Base-by-base conservation (phyloP, 208 protist genomes). In the Acanthamoeba castellanii region DNA sequence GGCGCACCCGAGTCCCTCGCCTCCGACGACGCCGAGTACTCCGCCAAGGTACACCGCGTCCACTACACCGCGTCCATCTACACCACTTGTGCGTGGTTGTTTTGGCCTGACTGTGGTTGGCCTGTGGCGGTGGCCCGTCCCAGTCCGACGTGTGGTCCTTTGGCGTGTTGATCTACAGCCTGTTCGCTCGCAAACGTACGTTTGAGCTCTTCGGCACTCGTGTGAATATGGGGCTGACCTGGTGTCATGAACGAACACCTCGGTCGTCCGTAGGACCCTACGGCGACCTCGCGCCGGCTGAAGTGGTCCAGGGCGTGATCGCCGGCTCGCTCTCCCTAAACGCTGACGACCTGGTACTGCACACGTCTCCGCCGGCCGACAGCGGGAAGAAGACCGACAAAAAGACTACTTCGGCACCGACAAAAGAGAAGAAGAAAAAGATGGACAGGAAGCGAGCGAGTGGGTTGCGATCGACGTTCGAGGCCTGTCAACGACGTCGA, bases 81-180 rank as follows among this genome's bases (percentile, higher is more conserved):
- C 52, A 13, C 11, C 27, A 18, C 5, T 1, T 22, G 16, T 20
- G 52, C 13, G 52, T 34, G 66, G 52, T 47, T 37, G 37, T 47
- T 47, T 2, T 11, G 2, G 42, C 2, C 42, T 47, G 5, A 47
- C 42, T 4, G 37, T 42, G 4, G 42, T 47, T 47, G 6, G 42
- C 6, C 42, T 0, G 42, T 47, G 42, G 42, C 5, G 42, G 42
- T 8, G 42, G 52, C 52, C 52, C 18, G 11, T 11, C 14, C 76
- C 85, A 91, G 85, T 52, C 55, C 30, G 85, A 91, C 47, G 85
- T 91, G 27, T 91, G 85, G 85, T 91, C 85, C 4, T 70, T 91
- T 18, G 85, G 85, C 20, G 85, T 91, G 55, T n/a, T 91, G 57
- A 91, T 91, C 13, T 91, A 91, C 85, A 91, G 85, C 42, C 50